Conservation (phyloP, 805 yeast species). For the Wickerhamiella brachini region DNA sequence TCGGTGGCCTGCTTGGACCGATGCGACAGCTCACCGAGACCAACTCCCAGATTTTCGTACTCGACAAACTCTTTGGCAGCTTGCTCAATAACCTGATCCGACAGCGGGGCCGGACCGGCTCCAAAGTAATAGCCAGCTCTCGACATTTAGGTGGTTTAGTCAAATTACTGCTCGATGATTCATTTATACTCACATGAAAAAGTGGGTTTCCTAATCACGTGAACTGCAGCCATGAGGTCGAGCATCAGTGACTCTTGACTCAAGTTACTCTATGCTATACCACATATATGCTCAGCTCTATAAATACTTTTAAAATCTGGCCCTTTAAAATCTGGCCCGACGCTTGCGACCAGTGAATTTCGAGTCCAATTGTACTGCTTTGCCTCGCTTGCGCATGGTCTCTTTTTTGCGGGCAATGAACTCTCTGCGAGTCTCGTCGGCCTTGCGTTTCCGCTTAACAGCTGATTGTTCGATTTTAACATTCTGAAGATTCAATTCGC, state of each 20-base stretch:
- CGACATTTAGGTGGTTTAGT: conserved; percentile 2
- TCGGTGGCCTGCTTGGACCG: conserved; percentile 72
- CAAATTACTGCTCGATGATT: neutral
- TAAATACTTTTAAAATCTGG: conserved; percentile 36
- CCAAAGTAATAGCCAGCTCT: conserved; percentile 51
- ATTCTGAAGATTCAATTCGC: conserved; percentile 62
- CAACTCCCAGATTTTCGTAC: conserved; percentile 59
- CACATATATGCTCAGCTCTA: neutral
- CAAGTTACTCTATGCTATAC: too few species aligned
- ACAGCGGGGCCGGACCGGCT: conserved; percentile 96
- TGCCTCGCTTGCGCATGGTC: conserved; percentile 82
- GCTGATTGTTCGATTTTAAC: conserved; percentile 31
- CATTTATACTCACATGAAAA: neutral
- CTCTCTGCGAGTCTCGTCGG: conserved; percentile 61
- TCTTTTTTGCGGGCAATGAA: conserved; percentile 86
- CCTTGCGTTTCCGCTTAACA: conserved; percentile 32
- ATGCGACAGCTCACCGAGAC: conserved; percentile 93
- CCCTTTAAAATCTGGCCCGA: conserved; percentile 47
- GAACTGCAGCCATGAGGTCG: neutral
- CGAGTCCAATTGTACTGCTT: conserved; percentile 74
- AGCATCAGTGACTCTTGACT: too few species aligned
- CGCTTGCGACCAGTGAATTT: conserved; percentile 83
- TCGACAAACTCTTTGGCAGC: conserved; percentile 75
- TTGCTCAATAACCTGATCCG: conserved; percentile 69
- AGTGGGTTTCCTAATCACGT: neutral